Evolutionary conservation across 345 rosid species (phyloP).

Genomic region (Pugionium dolabratum): DNA sequence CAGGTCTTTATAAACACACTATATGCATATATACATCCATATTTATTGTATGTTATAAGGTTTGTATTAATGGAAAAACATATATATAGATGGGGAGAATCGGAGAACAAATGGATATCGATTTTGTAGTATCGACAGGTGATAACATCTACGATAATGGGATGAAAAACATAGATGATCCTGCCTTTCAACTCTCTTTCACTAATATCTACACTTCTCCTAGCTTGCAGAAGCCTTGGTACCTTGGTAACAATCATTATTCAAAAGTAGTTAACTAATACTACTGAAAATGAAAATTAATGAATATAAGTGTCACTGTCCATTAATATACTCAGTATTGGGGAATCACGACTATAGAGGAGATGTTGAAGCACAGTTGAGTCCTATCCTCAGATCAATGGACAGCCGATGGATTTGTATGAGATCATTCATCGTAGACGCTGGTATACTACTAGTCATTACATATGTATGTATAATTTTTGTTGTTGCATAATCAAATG

Average conservation of each 20-base stretch:
- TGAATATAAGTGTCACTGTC: background rate
- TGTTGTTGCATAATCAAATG: background rate
- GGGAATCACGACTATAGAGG: constrained; percentile 59
- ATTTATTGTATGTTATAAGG: background rate
- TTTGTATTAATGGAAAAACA: background rate
- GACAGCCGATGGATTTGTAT: constrained; percentile 52
- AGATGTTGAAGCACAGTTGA: constrained; percentile 47
- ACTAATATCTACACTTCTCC: constrained; percentile 43
- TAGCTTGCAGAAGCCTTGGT: constrained; percentile 54
- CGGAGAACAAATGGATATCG: constrained; percentile 47
- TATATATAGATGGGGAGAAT: constrained; percentile 48
- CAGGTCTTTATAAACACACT: constrained; percentile 46
- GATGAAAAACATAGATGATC: constrained; percentile 41
- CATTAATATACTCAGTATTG: constrained; percentile 38
- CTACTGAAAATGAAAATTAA: no score
- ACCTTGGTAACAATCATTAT: constrained; percentile 34
- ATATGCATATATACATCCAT: background rate
- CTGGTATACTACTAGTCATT: constrained; percentile 28
- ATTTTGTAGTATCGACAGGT: constrained; percentile 54
- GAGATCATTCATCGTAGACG: constrained; percentile 46
- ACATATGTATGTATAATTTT: no score
- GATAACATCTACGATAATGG: constrained; percentile 53
- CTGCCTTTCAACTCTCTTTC: constrained; percentile 46
- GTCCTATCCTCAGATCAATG: constrained; percentile 35
- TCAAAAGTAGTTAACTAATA: no score